Evolutionary conservation across 805 yeast species (phyloP).

Genomic region (Cyberlindnera samutprakarnensis): DNA sequence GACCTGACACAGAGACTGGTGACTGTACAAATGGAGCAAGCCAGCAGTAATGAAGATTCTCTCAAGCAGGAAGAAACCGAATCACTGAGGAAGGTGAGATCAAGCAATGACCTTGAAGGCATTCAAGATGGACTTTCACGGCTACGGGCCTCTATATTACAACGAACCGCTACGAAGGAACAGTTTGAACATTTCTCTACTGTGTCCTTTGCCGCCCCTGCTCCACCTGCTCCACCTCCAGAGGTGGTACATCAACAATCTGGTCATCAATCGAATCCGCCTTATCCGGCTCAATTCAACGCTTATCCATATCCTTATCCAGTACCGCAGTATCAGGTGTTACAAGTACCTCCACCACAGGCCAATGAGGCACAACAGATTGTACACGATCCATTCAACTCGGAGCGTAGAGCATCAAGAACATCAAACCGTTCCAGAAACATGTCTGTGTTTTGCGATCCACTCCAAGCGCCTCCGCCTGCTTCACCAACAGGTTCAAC

Average conservation of each 20-base stretch:
- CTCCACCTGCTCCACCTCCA: no score
- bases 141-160: slow-evolving; percentile 21
- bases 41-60: neutral
- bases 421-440: slow-evolving; percentile 18
- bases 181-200: slow-evolving; percentile 15
- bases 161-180: slow-evolving; percentile 20
- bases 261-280: slow-evolving; percentile 6
- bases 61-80: slow-evolving; percentile 9
- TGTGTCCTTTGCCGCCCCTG: slow-evolving; percentile 17
- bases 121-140: slow-evolving; percentile 18
- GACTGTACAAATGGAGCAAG: slow-evolving; percentile 1
- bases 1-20: slow-evolving; percentile 34
- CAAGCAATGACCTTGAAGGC: slow-evolving; percentile 9
- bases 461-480: slow-evolving; percentile 15
- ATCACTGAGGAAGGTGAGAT: slow-evolving; percentile 15
- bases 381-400: slow-evolving; percentile 19
- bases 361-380: slow-evolving; percentile 4
- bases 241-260: slow-evolving; percentile 3
- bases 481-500: slow-evolving; percentile 6
- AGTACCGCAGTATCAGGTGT: slow-evolving; percentile 7
- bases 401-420: slow-evolving; percentile 16
- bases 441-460: slow-evolving; percentile 22
- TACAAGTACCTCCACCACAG: slow-evolving; percentile 2
- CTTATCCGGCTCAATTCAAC: slow-evolving; percentile 8
- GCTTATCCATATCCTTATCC: slow-evolving; percentile 22